Percentiles rank a stretch among this genome's conserved stretches.
Conservation (phyloP, 129 eudicot species). For the Flaveria trinervia region DNA sequence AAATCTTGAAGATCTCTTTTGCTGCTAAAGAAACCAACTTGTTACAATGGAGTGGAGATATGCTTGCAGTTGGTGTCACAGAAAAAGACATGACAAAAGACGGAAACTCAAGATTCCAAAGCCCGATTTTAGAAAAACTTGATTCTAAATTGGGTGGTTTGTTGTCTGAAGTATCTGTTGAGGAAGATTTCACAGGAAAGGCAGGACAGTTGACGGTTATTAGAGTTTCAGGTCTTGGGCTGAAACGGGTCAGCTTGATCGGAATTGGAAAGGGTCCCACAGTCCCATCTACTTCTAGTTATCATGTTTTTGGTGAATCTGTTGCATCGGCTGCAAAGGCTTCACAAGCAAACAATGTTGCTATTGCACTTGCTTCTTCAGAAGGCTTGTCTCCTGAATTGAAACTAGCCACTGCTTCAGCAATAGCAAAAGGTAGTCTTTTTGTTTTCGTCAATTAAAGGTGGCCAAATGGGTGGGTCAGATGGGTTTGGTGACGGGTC, state of each 20-base stretch:
- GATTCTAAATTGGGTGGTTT: conserved; percentile 71
- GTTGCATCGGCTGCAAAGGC: conserved; percentile 81
- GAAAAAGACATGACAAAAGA: conserved; percentile 83
- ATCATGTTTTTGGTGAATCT: conserved; percentile 75
- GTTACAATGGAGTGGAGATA: conserved; percentile 91
- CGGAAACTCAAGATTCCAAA: conserved; percentile 66
- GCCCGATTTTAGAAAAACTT: conserved; percentile 59
- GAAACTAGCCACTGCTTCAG: conserved; percentile 63
- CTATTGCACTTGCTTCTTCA: conserved; percentile 75
- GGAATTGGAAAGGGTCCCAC: conserved; percentile 65
- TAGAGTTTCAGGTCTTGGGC: conserved; percentile 61
- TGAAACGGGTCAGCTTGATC: conserved; percentile 73
- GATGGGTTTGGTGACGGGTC: too few relatives aligned
- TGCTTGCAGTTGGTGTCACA: conserved; percentile 85
- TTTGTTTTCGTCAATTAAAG: neutral
- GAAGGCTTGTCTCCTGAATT: conserved; percentile 61
- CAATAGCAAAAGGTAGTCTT: conserved; percentile 69
- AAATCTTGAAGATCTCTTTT: conserved; percentile 56
- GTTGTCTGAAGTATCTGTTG: conserved; percentile 71
- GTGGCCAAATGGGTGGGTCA: neutral
- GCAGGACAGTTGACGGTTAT: conserved; percentile 78
- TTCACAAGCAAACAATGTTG: conserved; percentile 77
- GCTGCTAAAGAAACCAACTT: conserved; percentile 80
- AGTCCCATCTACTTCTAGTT: conserved; percentile 47
- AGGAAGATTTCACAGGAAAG: conserved; percentile 94